Evolutionary conservation across 352 stramenopile genomes (phyloP).

Genomic region (Thalassiosira mediterranea): DNA sequence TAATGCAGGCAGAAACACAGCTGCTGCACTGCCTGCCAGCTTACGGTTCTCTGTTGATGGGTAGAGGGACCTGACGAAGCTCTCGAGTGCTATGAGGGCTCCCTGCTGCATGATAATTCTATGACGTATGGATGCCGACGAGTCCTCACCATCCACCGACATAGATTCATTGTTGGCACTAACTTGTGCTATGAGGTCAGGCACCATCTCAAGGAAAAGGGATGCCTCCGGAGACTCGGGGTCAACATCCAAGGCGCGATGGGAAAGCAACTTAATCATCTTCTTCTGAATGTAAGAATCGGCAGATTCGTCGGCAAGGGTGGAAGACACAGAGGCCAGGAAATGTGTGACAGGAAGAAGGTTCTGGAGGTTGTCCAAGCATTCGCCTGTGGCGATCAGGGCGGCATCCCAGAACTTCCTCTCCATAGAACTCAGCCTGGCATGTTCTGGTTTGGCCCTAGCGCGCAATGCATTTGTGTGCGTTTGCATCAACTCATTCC

Average conservation of each 20-base stretch:
- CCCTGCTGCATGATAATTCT: constrained; percentile 68
- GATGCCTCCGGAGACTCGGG: constrained; percentile 60
- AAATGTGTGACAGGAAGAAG: constrained; percentile 77
- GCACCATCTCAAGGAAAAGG: constrained; percentile 81
- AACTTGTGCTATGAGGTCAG: constrained; percentile 57
- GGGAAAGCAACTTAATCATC: constrained; percentile 65
- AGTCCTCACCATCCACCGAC: constrained; percentile 21
- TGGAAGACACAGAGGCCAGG: constrained; percentile 74
- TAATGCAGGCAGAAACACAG: constrained; percentile 56
- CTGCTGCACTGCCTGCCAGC: constrained; percentile 31
- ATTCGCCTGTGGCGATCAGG: constrained; percentile 50
- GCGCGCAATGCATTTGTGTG: constrained; percentile 55
- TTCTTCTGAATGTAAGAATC: constrained; percentile 66
- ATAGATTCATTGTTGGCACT: constrained; percentile 2
- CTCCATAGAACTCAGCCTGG: constrained; percentile 20
- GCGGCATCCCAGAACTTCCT: constrained; percentile 65
- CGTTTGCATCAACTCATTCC: constrained; percentile 74
- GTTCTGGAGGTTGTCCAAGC: constrained; percentile 68
- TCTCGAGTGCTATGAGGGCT: constrained; percentile 75
- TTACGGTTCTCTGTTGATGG: constrained; percentile 44
- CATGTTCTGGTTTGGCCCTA: constrained; percentile 36
- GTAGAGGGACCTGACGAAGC: constrained; percentile 67
- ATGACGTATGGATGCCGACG: constrained; percentile 18
- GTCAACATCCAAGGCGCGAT: constrained; percentile 59
- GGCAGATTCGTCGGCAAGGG: constrained; percentile 65